Evolutionary conservation across 2,329 filamentous ascomycete species (phyloP).

Genomic region (Lizonia empirigonia): DNA sequence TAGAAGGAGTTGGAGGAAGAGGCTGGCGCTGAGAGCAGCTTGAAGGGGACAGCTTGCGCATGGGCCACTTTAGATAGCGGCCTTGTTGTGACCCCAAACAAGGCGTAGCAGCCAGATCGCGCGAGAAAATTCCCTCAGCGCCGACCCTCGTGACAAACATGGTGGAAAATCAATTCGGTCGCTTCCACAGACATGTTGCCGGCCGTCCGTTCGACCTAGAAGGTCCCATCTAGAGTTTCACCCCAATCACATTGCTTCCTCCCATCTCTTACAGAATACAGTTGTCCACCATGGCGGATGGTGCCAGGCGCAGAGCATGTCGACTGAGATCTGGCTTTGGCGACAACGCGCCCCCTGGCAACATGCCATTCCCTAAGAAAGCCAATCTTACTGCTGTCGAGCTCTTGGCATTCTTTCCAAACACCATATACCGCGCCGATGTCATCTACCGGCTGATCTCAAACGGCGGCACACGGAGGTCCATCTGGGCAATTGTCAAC

Average conservation of each 20-base stretch:
- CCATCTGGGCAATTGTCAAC: conserved; percentile 26
- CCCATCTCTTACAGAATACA: neutral
- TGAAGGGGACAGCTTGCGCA: conserved; percentile 13
- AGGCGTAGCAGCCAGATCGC: conserved; percentile 6
- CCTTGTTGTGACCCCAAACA: conserved; percentile 13
- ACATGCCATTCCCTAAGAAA: conserved; percentile 21
- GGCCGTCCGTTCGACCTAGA: neutral
- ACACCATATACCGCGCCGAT: conserved; percentile 27
- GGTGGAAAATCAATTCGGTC: neutral
- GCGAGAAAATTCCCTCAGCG: conserved; percentile 2
- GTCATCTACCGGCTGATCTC: conserved; percentile 31
- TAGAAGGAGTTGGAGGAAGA: neutral
- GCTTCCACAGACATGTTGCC: neutral
- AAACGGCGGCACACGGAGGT: conserved; percentile 21
- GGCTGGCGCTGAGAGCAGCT: neutral
- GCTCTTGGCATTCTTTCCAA: conserved; percentile 31
- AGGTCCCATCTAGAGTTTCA: too few relatives aligned
- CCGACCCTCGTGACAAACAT: neutral
- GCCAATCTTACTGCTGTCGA: conserved; percentile 30
- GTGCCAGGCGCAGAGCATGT: neutral
- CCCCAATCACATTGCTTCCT: neutral
- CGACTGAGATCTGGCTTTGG: conserved; percentile 8
- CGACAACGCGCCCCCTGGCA: conserved; percentile 12
- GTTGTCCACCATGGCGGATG: neutral
- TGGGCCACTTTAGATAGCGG: conserved; percentile 8